Conservation (phyloP, 108 stramenopile genomes). For the Cyclotella sp. region DNA sequence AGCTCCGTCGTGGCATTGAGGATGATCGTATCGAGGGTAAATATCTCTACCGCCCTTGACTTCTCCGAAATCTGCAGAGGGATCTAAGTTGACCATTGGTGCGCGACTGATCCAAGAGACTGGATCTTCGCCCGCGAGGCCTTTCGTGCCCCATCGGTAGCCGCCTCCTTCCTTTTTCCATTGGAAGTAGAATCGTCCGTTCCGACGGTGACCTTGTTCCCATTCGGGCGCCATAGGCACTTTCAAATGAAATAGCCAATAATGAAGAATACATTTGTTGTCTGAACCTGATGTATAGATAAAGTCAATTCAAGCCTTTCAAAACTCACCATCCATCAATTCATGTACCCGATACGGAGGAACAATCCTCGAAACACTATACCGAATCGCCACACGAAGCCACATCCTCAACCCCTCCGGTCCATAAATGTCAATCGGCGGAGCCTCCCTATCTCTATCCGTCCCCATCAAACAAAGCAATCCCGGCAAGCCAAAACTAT, state of each 20-base stretch:
- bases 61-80: constrained; percentile 50
- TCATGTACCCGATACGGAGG: constrained; percentile 94
- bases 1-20: constrained; percentile 68
- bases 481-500: constrained; percentile 93
- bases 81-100: constrained; percentile 63
- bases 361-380: constrained; percentile 81
- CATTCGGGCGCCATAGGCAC: constrained; percentile 93
- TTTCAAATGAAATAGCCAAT: not conserved
- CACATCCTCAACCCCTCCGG: constrained; percentile 90
- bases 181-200: constrained; percentile 63
- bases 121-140: constrained; percentile 70
- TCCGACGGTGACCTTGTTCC: constrained; percentile 53
- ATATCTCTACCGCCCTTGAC: constrained; percentile 63
- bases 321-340: constrained; percentile 67
- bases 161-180: constrained; percentile 35
- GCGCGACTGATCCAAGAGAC: constrained; percentile 76
- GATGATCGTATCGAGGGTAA: constrained; percentile 81
- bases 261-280: not conserved
- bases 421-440: constrained; percentile 93
- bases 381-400: constrained; percentile 89
- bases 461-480: constrained; percentile 94
- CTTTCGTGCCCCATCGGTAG: constrained; percentile 57
- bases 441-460: constrained; percentile 65
- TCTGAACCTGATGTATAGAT: not conserved
- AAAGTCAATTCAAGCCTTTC: not conserved